Evolutionary conservation across 2,329 filamentous ascomycete genomes (phyloP).

Genomic region (Curvularia spicifera): DNA sequence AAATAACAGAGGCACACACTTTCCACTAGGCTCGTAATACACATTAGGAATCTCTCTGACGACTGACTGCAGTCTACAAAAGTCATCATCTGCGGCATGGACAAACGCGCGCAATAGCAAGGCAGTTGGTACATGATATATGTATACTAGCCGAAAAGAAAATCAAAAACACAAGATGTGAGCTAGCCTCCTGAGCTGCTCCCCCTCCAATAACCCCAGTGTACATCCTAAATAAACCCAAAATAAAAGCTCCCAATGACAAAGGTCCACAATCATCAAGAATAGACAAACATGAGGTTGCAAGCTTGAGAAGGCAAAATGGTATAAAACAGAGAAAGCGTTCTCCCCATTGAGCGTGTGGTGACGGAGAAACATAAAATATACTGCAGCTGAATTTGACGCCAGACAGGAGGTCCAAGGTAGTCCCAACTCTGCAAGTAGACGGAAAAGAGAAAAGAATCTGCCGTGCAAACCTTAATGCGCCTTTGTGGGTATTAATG

Average conservation of each 20-base stretch:
- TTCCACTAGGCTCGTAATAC: slow-evolving; percentile 3
- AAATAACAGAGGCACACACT: not conserved
- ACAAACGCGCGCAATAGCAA: not conserved
- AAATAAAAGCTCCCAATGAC: not conserved
- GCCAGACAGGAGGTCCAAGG: not conserved
- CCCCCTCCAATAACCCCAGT: not conserved
- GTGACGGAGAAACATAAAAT: slow-evolving; percentile 1
- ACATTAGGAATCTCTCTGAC: slow-evolving; percentile 4
- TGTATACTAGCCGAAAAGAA: slow-evolving; percentile 7
- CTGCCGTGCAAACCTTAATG: not conserved
- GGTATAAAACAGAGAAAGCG: slow-evolving; percentile 15
- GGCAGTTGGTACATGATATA: slow-evolving; percentile 7
- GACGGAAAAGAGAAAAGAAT: not conserved
- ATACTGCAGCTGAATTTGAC: slow-evolving; percentile 7
- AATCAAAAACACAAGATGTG: slow-evolving; percentile 1
- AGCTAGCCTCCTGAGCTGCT: slow-evolving; percentile 2
- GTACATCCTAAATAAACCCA: not conserved
- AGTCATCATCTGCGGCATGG: not conserved
- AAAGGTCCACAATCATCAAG: slow-evolving; percentile 4
- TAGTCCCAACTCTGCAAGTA: slow-evolving; percentile 6
- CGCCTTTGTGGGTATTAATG: slow-evolving; percentile 6
- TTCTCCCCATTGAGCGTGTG: slow-evolving; percentile 1
- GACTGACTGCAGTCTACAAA: not conserved
- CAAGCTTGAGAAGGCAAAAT: slow-evolving; percentile 4
- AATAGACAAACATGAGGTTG: slow-evolving; percentile 1